Conservation (phyloP, 2,329 filamentous ascomycete species). For the Leptographium radiaticola region DNA sequence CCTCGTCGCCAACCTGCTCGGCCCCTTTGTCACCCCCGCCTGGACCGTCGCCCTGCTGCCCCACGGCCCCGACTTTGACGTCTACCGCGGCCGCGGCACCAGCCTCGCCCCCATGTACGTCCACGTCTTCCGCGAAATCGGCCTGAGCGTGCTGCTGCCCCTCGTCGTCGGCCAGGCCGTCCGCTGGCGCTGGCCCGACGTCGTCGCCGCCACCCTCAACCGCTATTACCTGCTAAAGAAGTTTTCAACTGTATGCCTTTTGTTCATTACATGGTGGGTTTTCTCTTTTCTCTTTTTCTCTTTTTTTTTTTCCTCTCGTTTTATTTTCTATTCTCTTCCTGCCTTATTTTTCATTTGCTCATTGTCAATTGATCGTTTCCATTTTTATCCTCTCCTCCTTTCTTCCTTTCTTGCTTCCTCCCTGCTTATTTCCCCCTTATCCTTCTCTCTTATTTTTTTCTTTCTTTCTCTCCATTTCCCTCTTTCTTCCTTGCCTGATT, state of each 20-base stretch:
- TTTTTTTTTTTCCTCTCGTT: neutral
- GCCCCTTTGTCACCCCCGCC: slow-evolving; percentile 53
- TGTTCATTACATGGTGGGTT: slow-evolving; percentile 31
- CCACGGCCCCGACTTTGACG: slow-evolving; percentile 33
- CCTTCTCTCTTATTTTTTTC: neutral
- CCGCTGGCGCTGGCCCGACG: slow-evolving; percentile 34
- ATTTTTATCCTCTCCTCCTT: neutral
- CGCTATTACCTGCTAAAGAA: slow-evolving; percentile 23
- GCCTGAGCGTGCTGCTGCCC: slow-evolving; percentile 52
- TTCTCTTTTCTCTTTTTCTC: neutral
- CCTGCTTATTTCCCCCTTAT: neutral
- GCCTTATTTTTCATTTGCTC: too few species aligned
- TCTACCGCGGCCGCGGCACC: slow-evolving; percentile 20
- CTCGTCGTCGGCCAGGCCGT: slow-evolving; percentile 48
- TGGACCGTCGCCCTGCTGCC: slow-evolving; percentile 50
- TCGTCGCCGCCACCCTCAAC: slow-evolving; percentile 40
- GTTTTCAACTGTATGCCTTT: slow-evolving; percentile 32
- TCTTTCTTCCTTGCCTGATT: neutral
- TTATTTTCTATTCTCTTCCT: neutral
- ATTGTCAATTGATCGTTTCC: too few species aligned
- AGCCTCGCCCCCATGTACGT: slow-evolving; percentile 49
- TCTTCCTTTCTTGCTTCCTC: neutral
- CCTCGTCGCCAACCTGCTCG: slow-evolving; percentile 55
- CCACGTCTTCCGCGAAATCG: slow-evolving; percentile 54
- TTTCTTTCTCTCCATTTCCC: neutral